Percentiles rank a stretch among this genome's conserved stretches.
phyloP scores from a whole-genome alignment of 495 filamentous ascomycete species.

The Cetradonia linearis region DNA sequence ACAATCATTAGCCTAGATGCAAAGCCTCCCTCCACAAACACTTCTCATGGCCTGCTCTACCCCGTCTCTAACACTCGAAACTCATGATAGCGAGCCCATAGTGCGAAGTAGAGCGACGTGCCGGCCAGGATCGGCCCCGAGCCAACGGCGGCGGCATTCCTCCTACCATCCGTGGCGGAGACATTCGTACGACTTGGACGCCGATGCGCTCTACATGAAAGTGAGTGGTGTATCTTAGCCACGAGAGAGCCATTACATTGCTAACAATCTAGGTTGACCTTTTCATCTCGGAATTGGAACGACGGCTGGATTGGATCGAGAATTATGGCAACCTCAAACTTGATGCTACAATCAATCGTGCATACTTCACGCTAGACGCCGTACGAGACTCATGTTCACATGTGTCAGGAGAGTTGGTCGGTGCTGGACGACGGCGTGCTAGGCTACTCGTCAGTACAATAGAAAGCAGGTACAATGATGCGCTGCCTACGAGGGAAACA shows the following conservation, averaged over 20 bases:
- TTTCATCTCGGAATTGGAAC: slow-evolving; percentile 79
- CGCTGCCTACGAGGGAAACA: slow-evolving; percentile 73
- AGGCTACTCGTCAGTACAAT: slow-evolving; percentile 87
- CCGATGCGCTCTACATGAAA: slow-evolving; percentile 57
- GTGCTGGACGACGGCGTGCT: slow-evolving; percentile 71
- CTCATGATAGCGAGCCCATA: slow-evolving; percentile 28
- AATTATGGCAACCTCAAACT: slow-evolving; percentile 73
- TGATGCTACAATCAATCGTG: slow-evolving; percentile 69
- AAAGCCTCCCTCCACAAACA: slow-evolving; percentile 6
- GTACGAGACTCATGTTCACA: slow-evolving; percentile 80
- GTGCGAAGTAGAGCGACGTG: slow-evolving; percentile 5
- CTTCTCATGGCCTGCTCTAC: slow-evolving; percentile 38
- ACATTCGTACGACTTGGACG: slow-evolving; percentile 55
- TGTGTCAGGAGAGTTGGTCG: slow-evolving; percentile 85
- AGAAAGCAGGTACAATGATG: slow-evolving; percentile 83
- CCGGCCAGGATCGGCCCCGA: background rate
- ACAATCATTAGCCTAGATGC: background rate
- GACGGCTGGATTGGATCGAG: slow-evolving; percentile 79
- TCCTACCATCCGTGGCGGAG: slow-evolving; percentile 47
- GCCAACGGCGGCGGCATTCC: slow-evolving; percentile 50
- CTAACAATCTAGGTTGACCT: slow-evolving; percentile 57
- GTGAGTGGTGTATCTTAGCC: slow-evolving; percentile 28
- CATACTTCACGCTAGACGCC: slow-evolving; percentile 75
- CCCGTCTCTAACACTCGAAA: slow-evolving; percentile 39
- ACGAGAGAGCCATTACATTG: background rate